Conservation (phyloP, 2,329 filamentous ascomycete genomes). For the Aspergillus ochraceoroseus region DNA sequence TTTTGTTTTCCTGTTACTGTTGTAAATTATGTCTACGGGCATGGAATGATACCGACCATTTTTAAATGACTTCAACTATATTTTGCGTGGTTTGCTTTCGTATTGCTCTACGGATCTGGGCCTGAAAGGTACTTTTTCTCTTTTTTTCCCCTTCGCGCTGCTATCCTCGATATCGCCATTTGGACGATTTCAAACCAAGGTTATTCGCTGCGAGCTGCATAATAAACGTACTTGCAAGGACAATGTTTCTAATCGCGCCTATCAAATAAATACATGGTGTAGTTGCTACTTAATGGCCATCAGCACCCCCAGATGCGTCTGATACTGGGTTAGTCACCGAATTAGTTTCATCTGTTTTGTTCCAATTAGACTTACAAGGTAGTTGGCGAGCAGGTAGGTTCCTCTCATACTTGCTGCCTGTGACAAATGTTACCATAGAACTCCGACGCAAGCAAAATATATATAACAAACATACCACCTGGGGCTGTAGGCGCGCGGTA, state of each 20-base stretch:
- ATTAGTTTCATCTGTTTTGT: neutral
- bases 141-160: too few relatives aligned
- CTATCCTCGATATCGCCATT: too few relatives aligned
- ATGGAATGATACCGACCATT: slow-evolving; percentile 46
- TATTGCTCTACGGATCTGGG: too few relatives aligned
- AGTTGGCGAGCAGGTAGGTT: slow-evolving; percentile 78
- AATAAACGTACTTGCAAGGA: too few relatives aligned
- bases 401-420: slow-evolving; percentile 93
- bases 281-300: slow-evolving; percentile 1
- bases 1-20: slow-evolving; percentile 44
- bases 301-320: slow-evolving; percentile 15
- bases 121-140: too few relatives aligned
- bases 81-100: too few relatives aligned
- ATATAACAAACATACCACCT: slow-evolving; percentile 63
- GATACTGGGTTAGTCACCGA: slow-evolving; percentile 7
- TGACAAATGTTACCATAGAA: slow-evolving; percentile 16
- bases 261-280: neutral
- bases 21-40: slow-evolving; percentile 59
- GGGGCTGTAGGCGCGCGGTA: slow-evolving; percentile 86
- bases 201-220: too few relatives aligned
- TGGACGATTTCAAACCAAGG: too few relatives aligned
- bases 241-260: slow-evolving; percentile 10
- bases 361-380: slow-evolving; percentile 61
- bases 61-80: slow-evolving; percentile 31
- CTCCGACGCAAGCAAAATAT: neutral